These are phyloP conservation scores for Fusarium anthophilum DNA, from an alignment of 2,329 filamentous ascomycete species.

Conservation along the genomic window DNA sequence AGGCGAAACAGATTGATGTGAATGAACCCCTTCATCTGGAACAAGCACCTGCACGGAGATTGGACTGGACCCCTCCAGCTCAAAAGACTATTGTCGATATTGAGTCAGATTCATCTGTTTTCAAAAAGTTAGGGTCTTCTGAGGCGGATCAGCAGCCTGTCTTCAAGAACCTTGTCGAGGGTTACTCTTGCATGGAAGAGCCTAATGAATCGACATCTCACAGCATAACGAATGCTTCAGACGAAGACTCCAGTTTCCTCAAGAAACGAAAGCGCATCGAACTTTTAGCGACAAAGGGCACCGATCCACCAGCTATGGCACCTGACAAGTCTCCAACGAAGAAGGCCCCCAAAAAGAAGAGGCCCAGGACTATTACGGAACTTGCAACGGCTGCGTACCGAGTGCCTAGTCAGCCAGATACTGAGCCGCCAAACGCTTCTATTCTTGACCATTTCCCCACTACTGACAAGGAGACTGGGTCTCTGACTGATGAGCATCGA, in stretches of 20 bases:
- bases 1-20: conserved; percentile 35
- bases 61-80: conserved; percentile 75
- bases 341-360: conserved; percentile 74
- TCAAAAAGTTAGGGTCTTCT: conserved; percentile 15
- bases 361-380: conserved; percentile 79
- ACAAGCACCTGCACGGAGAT: conserved; percentile 63
- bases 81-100: conserved; percentile 47
- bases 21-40: conserved; percentile 53
- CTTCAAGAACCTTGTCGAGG: conserved; percentile 57
- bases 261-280: conserved; percentile 68
- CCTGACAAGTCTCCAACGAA: conserved; percentile 52
- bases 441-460: conserved; percentile 55
- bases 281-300: conserved; percentile 51
- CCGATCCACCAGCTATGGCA: conserved; percentile 29
- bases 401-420: conserved; percentile 45
- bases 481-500: not conserved
- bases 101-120: conserved; percentile 45
- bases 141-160: conserved; percentile 38
- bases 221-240: conserved; percentile 20
- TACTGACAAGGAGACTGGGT: not conserved
- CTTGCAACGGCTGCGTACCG: conserved; percentile 77
- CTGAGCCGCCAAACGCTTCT: conserved; percentile 47
- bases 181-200: conserved; percentile 51
- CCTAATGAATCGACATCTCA: conserved; percentile 35
- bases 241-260: conserved; percentile 49